Base-by-base conservation (phyloP, 2,329 filamentous ascomycete genomes). In the Cercospora beticola region DNA sequence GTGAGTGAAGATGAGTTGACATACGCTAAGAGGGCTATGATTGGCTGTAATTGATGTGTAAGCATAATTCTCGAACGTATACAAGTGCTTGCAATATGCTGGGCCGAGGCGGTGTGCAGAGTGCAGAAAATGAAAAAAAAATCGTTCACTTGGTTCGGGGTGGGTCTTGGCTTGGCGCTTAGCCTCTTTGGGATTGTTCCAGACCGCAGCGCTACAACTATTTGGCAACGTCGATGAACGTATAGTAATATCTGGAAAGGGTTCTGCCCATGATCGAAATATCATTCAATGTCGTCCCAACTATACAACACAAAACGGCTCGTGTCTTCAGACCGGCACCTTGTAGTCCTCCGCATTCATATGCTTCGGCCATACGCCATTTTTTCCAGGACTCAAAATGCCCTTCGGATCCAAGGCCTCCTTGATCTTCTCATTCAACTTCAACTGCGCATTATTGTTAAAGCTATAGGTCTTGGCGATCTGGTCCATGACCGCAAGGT, bases 351-450 rank as follows among this genome's bases (percentile, higher is more conserved):
- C 66, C n/a, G 61, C 33, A 33, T 61, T 57, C 54, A 58, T 33
- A 36, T 52, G 16, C 61, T 64, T 69, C 43, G 68, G 68, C 68
- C 68, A 69, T 9, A 84, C 81, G 0, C 82, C 83, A 68, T 81
- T 82, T 68, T 82, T 81, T 0, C 83, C 83, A 2, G 82, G 83
- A 6, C 82, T 81, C 59, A 84, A 69, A 63, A 85, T 84, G 0
- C 82, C 82, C 68, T 83, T 83, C 1, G 83, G 82, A 76, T 84
- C 82, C 12, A 85, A 66, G 0, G 80, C 78, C 74, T 84, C 81
- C 74, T 84, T 85, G 66, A 85, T 79, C 46, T 71, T 76, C 72
- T 83, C 79, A 64, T 83, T 82, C 61, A 85, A 78, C 68, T 76
- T 80, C 76, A 81, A 78, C 71, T 81, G 72, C 3, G 81, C 81